phyloP scores from a whole-genome alignment of 2,329 filamentous ascomycete species.

The Cytospora leucostoma region DNA sequence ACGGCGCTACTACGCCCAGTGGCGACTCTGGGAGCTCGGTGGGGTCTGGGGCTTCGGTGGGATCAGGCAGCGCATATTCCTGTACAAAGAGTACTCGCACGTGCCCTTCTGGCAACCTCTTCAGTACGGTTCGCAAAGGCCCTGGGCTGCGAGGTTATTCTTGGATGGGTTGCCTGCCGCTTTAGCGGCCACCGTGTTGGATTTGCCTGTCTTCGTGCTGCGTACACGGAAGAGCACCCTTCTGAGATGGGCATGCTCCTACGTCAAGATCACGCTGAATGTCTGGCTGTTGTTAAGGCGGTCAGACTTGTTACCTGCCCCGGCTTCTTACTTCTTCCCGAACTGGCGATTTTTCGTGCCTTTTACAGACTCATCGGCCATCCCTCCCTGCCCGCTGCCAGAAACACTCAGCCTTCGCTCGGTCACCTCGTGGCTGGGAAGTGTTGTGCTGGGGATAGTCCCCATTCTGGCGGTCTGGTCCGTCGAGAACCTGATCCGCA shows the following conservation, averaged over 20 bases:
- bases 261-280: constrained; percentile 53
- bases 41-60: constrained; percentile 55
- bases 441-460: constrained; percentile 44
- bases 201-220: constrained; percentile 11
- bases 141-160: constrained; percentile 38
- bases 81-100: constrained; percentile 53
- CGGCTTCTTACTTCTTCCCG: constrained; percentile 45
- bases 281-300: constrained; percentile 56
- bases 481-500: constrained; percentile 9
- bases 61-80: constrained; percentile 55
- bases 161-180: constrained; percentile 45
- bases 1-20: constrained; percentile 39
- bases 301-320: constrained; percentile 48
- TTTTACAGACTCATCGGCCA: constrained; percentile 53
- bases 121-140: constrained; percentile 37
- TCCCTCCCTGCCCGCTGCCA: constrained; percentile 48
- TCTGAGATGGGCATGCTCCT: constrained; percentile 27
- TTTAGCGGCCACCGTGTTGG: constrained; percentile 35
- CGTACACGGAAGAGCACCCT: constrained; percentile 17
- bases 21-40: constrained; percentile 43
- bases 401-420: constrained; percentile 41
- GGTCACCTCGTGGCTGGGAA: constrained; percentile 47
- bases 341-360: constrained; percentile 54
- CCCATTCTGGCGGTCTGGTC: constrained; percentile 52
- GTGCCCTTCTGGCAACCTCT: constrained; percentile 51